Evolutionary conservation across 352 stramenopile genomes (phyloP).

Genomic region (Phytophthora europaea): DNA sequence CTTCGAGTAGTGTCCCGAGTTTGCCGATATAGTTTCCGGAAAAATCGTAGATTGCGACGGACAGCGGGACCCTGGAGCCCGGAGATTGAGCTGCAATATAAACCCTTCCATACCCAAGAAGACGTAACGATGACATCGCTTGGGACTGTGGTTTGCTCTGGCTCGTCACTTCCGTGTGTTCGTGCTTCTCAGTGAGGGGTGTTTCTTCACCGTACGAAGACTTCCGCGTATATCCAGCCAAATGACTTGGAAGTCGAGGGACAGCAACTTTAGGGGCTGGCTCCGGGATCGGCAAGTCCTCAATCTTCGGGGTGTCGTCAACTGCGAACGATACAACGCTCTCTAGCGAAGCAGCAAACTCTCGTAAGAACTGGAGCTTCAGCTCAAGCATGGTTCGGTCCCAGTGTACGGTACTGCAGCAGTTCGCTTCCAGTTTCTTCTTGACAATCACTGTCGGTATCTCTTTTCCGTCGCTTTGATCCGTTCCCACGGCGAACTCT

Average conservation of each 20-base stretch:
- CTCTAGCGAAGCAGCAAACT: slow-evolving; percentile 58
- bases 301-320: slow-evolving; percentile 21
- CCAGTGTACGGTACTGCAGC: slow-evolving; percentile 57
- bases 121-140: slow-evolving; percentile 27
- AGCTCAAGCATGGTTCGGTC: slow-evolving; percentile 51
- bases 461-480: slow-evolving; percentile 4
- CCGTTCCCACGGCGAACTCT: slow-evolving; percentile 44
- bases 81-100: slow-evolving; percentile 33
- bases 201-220: slow-evolving; percentile 22
- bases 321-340: slow-evolving; percentile 33
- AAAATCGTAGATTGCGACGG: slow-evolving; percentile 49
- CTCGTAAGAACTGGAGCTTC: slow-evolving; percentile 57
- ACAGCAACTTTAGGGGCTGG: slow-evolving; percentile 21
- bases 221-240: slow-evolving; percentile 7
- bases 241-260: slow-evolving; percentile 29
- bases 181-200: not conserved
- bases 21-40: slow-evolving; percentile 37
- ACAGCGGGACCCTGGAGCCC: slow-evolving; percentile 24
- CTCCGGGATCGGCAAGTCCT: slow-evolving; percentile 30
- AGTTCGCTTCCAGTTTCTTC: slow-evolving; percentile 57
- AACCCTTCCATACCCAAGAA: slow-evolving; percentile 45
- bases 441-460: slow-evolving; percentile 44
- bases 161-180: not conserved
- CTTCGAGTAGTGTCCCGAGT: slow-evolving; percentile 35
- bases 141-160: slow-evolving; percentile 11